Conservation (phyloP, 2,329 filamentous ascomycete genomes). For the Thermoascus crustaceus region DNA sequence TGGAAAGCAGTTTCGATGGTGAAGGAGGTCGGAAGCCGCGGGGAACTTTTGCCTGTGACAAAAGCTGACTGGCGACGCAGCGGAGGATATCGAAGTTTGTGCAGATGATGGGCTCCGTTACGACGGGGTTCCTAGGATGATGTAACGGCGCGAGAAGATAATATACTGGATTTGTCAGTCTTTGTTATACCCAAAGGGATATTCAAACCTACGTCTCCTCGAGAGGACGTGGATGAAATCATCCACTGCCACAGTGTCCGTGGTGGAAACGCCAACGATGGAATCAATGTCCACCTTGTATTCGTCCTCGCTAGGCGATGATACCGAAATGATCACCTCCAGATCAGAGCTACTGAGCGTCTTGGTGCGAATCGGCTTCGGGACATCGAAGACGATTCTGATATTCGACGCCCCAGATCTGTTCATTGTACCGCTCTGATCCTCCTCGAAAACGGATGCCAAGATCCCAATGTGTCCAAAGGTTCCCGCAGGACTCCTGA, state of each 20-base stretch:
- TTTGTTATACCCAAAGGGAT: slow-evolving; percentile 8
- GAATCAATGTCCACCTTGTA: slow-evolving; percentile 55
- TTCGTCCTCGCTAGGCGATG: slow-evolving; percentile 53
- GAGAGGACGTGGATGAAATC: slow-evolving; percentile 68
- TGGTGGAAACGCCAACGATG: slow-evolving; percentile 60
- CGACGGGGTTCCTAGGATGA: slow-evolving; percentile 43
- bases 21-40: slow-evolving; percentile 69
- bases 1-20: slow-evolving; percentile 83
- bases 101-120: slow-evolving; percentile 59
- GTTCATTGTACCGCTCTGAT: slow-evolving; percentile 40
- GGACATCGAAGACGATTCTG: slow-evolving; percentile 29
- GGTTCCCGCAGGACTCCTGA: slow-evolving; percentile 59
- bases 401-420: slow-evolving; percentile 36
- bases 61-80: slow-evolving; percentile 55
- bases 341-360: slow-evolving; percentile 25
- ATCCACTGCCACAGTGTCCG: slow-evolving; percentile 63
- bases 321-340: slow-evolving; percentile 58
- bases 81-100: slow-evolving; percentile 72
- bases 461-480: slow-evolving; percentile 48
- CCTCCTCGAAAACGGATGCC: slow-evolving; percentile 36
- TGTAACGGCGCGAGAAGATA: slow-evolving; percentile 65
- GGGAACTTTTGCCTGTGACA: slow-evolving; percentile 51
- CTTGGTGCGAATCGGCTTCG: slow-evolving; percentile 22
- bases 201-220: slow-evolving; percentile 55
- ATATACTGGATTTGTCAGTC: slow-evolving; percentile 51